Evolutionary conservation across 257 asterid species (phyloP).

Genomic region (Scutellaria barbata): DNA sequence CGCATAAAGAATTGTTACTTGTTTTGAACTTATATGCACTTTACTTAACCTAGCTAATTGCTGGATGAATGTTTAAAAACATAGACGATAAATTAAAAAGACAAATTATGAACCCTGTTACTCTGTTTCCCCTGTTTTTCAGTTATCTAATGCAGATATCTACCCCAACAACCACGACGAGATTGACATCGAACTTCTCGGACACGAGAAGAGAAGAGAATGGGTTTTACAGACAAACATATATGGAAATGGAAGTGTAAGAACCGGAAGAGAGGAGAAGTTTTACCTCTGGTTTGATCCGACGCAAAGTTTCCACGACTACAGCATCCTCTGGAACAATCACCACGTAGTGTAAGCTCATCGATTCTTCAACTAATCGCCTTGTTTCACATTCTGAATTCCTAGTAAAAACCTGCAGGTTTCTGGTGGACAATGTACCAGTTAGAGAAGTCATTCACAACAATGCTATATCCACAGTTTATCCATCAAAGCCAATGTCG

Average conservation of each 20-base stretch:
- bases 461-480: constrained; percentile 54
- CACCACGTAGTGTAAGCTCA: constrained; percentile 75
- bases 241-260: constrained; percentile 85
- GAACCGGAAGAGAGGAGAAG: constrained; percentile 86
- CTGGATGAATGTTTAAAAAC: too few relatives aligned
- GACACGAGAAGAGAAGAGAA: constrained; percentile 77
- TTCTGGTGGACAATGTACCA: constrained; percentile 79
- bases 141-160: constrained; percentile 67
- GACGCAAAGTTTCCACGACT: constrained; percentile 66
- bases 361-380: background rate
- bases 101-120: background rate
- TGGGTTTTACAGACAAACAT: constrained; percentile 86
- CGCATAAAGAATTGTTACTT: background rate
- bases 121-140: constrained; percentile 8
- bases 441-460: constrained; percentile 69
- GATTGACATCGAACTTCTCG: constrained; percentile 78
- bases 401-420: constrained; percentile 46
- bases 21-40: background rate
- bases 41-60: background rate
- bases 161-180: constrained; percentile 86
- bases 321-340: constrained; percentile 83
- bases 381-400: background rate
- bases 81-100: background rate
- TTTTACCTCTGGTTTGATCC: constrained; percentile 93
- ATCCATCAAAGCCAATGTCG: constrained; percentile 91